Conservation (phyloP, 2,329 filamentous ascomycete genomes). For the Cercospora nicotianae region DNA sequence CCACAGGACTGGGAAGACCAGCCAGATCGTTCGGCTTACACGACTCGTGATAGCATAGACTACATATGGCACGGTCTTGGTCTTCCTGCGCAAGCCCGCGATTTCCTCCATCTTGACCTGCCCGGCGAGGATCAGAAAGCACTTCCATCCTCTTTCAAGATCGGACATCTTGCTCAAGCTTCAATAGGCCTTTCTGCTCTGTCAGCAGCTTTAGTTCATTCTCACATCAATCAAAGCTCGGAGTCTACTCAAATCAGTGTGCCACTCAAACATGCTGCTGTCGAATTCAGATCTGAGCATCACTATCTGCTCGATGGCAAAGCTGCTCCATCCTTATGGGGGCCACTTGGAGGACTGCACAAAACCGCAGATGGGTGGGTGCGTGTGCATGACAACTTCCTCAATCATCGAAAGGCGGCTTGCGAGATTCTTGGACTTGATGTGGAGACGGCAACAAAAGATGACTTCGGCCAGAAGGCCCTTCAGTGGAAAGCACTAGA, state of each 20-base stretch:
- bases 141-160: constrained; percentile 56
- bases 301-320: constrained; percentile 49
- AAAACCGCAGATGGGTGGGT: constrained; percentile 54
- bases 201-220: constrained; percentile 49
- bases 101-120: constrained; percentile 22
- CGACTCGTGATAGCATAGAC: constrained; percentile 32
- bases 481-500: constrained; percentile 48
- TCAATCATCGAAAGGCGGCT: constrained; percentile 51
- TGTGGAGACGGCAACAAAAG: constrained; percentile 35
- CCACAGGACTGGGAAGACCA: constrained; percentile 1
- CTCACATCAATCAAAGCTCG: constrained; percentile 7
- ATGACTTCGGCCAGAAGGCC: constrained; percentile 45
- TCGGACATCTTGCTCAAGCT: constrained; percentile 55
- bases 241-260: constrained; percentile 46
- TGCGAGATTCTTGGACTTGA: constrained; percentile 48
- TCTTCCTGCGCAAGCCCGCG: constrained; percentile 16
- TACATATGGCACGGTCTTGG: constrained; percentile 37
- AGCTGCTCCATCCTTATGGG: constrained; percentile 40
- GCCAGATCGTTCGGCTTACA: constrained; percentile 31
- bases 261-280: constrained; percentile 47
- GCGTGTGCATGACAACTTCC: constrained; percentile 57
- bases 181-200: constrained; percentile 55
- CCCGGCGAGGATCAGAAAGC: constrained; percentile 31
- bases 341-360: constrained; percentile 54
- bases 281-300: constrained; percentile 57